Percentiles rank a stretch among this genome's conserved stretches.
Conservation (phyloP, 2,329 filamentous ascomycete genomes). For the Leptographium lundbergii region DNA sequence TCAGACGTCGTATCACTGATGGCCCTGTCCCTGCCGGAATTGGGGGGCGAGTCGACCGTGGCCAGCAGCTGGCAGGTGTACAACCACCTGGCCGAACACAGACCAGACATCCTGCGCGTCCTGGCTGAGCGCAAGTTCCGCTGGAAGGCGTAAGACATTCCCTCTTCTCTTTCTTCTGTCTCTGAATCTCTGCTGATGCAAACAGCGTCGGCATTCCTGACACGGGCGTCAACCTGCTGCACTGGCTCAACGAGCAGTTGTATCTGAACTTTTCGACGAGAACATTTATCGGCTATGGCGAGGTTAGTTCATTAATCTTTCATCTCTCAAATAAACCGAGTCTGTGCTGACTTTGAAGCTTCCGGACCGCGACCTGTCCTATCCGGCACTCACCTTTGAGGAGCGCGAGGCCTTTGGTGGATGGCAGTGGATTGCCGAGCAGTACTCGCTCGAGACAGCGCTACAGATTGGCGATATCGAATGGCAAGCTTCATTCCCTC, state of each 20-base stretch:
- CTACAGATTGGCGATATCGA: not conserved
- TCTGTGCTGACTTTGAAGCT: not conserved
- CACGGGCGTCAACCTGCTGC: not conserved
- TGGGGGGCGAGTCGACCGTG: not conserved
- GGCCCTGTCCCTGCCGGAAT: not conserved
- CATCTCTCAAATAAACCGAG: not conserved
- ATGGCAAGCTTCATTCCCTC: not conserved
- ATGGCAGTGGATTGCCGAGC: not conserved
- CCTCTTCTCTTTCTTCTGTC: not conserved
- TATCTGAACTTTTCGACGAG: not conserved
- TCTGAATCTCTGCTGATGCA: not conserved
- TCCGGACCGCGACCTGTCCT: not conserved
- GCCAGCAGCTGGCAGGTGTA: not conserved
- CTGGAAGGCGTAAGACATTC: not conserved
- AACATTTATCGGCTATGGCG: conserved; percentile 1
- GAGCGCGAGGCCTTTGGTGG: conserved; percentile 1
- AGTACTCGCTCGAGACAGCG: not conserved
- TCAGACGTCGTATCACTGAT: not conserved
- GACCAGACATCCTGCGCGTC: not conserved
- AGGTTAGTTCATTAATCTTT: not conserved
- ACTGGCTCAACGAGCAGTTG: not conserved
- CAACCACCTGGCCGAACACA: not conserved
- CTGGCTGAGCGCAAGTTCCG: not conserved
- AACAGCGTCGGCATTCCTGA: not conserved
- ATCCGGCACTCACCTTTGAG: not conserved